Evolutionary conservation across 140 eudicot genomes (phyloP), one percentile per base, ranked within the genome.

Genomic region (Stevia rebaudiana): DNA sequence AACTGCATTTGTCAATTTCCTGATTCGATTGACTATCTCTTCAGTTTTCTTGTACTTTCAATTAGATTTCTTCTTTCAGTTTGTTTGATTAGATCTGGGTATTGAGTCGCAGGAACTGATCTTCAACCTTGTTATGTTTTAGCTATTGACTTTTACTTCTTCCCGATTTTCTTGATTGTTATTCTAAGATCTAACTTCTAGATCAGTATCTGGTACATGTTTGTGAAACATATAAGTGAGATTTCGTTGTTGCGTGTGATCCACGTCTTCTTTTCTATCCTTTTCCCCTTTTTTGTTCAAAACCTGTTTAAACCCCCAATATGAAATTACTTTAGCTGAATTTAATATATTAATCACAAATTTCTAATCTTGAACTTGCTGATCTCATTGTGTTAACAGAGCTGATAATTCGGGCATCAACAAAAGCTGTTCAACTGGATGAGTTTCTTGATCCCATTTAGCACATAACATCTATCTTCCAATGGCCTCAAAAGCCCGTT

Each of bases 401-500:
- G 24, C 15, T 68, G 73, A 25, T 25, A 22, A 40, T 53, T 8
- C 9, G 63, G 21, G 8, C 30, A 19, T 66, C 21, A 54, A 35
- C 10, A 41, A 31, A 67, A 69, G 61, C 33, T 72, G 35, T 31
- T 43, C 28, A 21, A 15, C 12, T 35, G 49, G 57, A 54, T 69
- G 67, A 28, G 23, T 30, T 51, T 36, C 22, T 9, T 60, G 73
- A 75, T 62, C 44, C 28, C 41, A 33, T 18, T 21, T 40, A 18
- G 56, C 33, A 21, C 36, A 39, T 40, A 61, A 36, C 21, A 24
- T 51, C 43, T 37, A 15, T 57, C 8, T 21, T 65, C 39, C 23
- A 2, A 79, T 79, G 83, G 77, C 83, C 57, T 62, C 83, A 5
- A 74, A 69, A 70, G 60, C 69, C 40, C 61, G 55, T 23, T 28